Evolutionary conservation across 164 flowering plant species (phyloP).

Genomic region (Umbilicus rupestris): DNA sequence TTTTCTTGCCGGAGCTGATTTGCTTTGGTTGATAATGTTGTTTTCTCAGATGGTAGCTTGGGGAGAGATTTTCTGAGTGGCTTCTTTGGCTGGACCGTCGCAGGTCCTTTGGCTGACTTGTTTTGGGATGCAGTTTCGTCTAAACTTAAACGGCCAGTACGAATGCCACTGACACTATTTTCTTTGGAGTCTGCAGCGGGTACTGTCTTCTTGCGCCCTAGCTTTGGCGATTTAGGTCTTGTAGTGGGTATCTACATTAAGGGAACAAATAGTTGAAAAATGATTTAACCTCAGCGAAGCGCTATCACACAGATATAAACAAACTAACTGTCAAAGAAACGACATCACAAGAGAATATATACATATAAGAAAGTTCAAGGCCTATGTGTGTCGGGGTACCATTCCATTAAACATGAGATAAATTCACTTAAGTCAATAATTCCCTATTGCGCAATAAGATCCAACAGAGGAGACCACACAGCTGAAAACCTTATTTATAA

Average conservation of each 20-base stretch:
- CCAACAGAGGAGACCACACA: neutral
- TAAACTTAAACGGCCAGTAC: neutral
- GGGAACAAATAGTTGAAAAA: neutral
- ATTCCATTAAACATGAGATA: too few relatives aligned
- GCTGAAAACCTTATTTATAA: neutral
- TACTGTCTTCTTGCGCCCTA: neutral
- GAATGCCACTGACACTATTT: neutral
- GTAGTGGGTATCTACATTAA: conserved; percentile 1
- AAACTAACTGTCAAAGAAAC: neutral
- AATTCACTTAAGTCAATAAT: too few relatives aligned
- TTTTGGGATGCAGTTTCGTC: neutral
- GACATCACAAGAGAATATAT: too few relatives aligned
- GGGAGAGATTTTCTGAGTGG: conserved; percentile 12
- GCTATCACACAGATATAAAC: neutral
- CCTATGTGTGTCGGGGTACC: too few relatives aligned
- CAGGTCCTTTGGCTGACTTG: neutral
- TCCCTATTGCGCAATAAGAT: neutral
- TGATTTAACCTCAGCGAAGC: neutral
- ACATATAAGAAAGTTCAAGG: too few relatives aligned
- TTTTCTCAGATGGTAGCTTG: conserved; percentile 9
- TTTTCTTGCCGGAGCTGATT: neutral
- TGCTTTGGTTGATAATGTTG: neutral
- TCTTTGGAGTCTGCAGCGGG: conserved; percentile 6
- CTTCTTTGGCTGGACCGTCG: conserved; percentile 3
- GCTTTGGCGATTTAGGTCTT: conserved; percentile 8